phyloP scores from a whole-genome alignment of 2,329 filamentous ascomycete genomes.

The Penicillium glabrum region DNA sequence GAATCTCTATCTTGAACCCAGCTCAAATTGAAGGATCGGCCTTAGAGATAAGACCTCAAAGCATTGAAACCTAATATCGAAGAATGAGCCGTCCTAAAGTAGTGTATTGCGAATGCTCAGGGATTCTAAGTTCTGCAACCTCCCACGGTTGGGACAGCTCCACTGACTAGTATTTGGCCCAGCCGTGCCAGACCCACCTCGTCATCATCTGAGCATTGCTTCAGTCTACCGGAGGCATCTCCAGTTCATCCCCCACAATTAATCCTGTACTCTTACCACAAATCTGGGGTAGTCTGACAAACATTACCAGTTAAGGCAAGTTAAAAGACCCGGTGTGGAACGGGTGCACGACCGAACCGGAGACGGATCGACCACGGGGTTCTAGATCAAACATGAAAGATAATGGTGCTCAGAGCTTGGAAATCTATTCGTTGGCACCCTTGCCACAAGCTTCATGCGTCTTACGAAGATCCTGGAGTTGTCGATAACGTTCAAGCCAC shows the following conservation, averaged over 20 bases:
- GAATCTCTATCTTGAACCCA: neutral
- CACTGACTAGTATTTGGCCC: neutral
- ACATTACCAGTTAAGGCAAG: conserved; percentile 1
- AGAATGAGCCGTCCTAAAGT: neutral
- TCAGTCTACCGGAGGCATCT: neutral
- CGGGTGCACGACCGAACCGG: conserved; percentile 12
- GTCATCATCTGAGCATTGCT: neutral
- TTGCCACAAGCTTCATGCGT: neutral
- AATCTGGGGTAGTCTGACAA: neutral
- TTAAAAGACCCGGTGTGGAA: conserved; percentile 6
- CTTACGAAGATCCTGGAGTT: neutral
- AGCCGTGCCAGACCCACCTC: neutral
- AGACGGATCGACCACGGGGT: neutral
- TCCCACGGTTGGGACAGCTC: neutral
- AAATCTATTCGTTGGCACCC: conserved; percentile 3
- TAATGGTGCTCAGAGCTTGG: neutral
- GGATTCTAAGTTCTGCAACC: neutral
- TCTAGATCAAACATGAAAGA: conserved; percentile 5
- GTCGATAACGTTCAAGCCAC: conserved; percentile 19
- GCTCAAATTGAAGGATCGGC: neutral
- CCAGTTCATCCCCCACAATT: neutral
- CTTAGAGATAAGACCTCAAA: neutral
- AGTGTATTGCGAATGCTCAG: neutral
- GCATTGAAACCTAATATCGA: neutral
- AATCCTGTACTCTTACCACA: neutral